These are phyloP conservation scores for Paulownia fortunei DNA, from an alignment of 257 asterid species.

Conservation along the genomic window DNA sequence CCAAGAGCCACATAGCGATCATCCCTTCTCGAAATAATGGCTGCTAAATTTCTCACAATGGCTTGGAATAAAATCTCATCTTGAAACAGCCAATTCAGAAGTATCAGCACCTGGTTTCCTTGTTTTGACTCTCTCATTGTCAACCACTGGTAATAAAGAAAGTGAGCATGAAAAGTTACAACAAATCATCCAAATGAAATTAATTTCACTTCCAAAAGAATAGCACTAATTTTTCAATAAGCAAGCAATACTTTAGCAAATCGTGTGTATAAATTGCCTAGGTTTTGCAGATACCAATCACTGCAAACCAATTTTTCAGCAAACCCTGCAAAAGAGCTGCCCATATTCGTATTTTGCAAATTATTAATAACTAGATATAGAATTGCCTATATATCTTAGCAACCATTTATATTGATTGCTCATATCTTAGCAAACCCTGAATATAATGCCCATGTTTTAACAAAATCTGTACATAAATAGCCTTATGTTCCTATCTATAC, in stretches of 20 bases:
- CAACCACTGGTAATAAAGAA: constrained; percentile 51
- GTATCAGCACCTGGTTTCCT: constrained; percentile 62
- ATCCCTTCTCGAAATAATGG: constrained; percentile 61
- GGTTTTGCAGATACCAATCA: not conserved
- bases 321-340: not conserved
- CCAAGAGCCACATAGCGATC: constrained; percentile 82
- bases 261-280: not conserved
- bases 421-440: not conserved
- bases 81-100: constrained; percentile 89
- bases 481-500: not conserved
- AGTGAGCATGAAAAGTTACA: not conserved
- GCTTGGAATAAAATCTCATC: constrained; percentile 65
- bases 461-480: not conserved
- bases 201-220: constrained; percentile 2
- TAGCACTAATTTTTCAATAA: not conserved
- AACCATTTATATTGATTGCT: not conserved
- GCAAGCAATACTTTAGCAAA: constrained; percentile 1
- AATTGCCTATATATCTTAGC: not conserved
- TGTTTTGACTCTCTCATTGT: constrained; percentile 52
- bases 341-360: not conserved
- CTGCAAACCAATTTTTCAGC: not conserved
- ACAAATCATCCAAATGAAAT: not conserved
- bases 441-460: not conserved
- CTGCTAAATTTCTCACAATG: constrained; percentile 51
- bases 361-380: not conserved